phyloP scores from a whole-genome alignment of 768 basidiomycete genomes.

The Sarcodon aspratus region DNA sequence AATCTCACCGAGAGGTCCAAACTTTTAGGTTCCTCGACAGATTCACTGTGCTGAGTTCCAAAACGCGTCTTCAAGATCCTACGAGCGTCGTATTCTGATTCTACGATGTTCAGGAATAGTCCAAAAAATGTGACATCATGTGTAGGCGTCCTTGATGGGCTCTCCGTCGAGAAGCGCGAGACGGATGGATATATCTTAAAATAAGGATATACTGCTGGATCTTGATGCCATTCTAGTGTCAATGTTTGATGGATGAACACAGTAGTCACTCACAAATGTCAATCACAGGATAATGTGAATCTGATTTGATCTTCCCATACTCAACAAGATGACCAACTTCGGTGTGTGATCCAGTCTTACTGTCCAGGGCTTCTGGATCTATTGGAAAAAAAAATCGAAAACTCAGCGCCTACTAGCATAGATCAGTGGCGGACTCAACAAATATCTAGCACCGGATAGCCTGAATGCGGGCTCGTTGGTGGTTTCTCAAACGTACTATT shows the following conservation, averaged over 20 bases:
- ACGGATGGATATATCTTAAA: constrained; percentile 12
- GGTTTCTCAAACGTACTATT: no score
- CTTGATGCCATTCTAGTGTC: constrained; percentile 4
- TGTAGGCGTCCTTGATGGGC: not conserved
- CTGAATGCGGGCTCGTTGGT: no score
- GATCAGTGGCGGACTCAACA: no score
- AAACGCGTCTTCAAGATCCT: not conserved
- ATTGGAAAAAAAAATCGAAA: not conserved
- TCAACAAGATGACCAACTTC: not conserved
- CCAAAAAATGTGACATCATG: not conserved
- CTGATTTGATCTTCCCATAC: not conserved
- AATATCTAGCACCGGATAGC: no score
- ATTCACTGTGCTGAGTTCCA: not conserved
- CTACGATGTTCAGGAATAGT: not conserved
- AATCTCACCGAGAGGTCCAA: not conserved
- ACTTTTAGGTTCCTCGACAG: not conserved
- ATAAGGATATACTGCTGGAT: constrained; percentile 15
- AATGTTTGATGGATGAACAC: not conserved
- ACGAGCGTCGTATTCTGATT: not conserved
- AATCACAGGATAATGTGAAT: constrained; percentile 11
- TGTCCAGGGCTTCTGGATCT: not conserved
- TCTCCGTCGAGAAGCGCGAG: not conserved
- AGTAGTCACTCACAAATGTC: constrained; percentile 11
- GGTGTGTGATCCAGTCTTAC: not conserved
- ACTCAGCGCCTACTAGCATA: no score